These are phyloP conservation scores for Trametes cingulata DNA, from an alignment of 768 basidiomycete species.

Conservation along the genomic window DNA sequence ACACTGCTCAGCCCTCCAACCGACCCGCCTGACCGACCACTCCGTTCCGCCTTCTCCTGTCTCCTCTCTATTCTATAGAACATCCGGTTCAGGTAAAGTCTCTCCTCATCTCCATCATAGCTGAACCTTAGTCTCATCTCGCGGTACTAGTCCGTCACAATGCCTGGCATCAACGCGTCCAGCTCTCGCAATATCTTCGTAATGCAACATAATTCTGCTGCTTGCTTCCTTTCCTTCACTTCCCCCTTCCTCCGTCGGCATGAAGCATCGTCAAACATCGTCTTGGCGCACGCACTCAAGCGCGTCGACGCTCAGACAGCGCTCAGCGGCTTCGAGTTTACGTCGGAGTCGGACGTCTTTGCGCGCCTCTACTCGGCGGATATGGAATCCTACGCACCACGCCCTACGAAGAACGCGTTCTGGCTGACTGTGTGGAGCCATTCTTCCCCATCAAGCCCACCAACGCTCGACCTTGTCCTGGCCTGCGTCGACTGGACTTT, in stretches of 20 bases:
- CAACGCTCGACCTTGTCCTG: constrained; percentile 44
- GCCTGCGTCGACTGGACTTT: constrained; percentile 47
- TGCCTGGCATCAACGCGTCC: constrained; percentile 36
- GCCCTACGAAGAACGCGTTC: constrained; percentile 32
- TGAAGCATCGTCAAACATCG: constrained; percentile 53
- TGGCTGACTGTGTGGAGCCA: constrained; percentile 54
- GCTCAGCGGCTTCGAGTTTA: constrained; percentile 40
- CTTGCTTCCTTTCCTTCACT: constrained; percentile 42
- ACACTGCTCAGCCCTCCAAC: constrained; percentile 2
- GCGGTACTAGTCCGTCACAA: constrained; percentile 13
- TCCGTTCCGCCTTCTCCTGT: not conserved
- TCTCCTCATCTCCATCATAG: not conserved
- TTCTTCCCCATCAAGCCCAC: constrained; percentile 29
- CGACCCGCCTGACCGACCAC: not conserved
- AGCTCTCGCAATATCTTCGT: constrained; percentile 30
- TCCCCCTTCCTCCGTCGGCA: constrained; percentile 44
- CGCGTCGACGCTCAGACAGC: constrained; percentile 40
- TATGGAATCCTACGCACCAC: constrained; percentile 25
- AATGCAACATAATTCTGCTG: constrained; percentile 42
- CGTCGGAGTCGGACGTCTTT: constrained; percentile 35
- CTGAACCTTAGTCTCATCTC: not conserved
- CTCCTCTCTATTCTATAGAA: not conserved
- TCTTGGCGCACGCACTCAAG: constrained; percentile 52
- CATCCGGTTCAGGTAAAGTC: not conserved
- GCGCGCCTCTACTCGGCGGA: constrained; percentile 28